These are phyloP conservation scores for Cornus florida DNA, from an alignment of 148 eudicot species.

Conservation along the genomic window DNA sequence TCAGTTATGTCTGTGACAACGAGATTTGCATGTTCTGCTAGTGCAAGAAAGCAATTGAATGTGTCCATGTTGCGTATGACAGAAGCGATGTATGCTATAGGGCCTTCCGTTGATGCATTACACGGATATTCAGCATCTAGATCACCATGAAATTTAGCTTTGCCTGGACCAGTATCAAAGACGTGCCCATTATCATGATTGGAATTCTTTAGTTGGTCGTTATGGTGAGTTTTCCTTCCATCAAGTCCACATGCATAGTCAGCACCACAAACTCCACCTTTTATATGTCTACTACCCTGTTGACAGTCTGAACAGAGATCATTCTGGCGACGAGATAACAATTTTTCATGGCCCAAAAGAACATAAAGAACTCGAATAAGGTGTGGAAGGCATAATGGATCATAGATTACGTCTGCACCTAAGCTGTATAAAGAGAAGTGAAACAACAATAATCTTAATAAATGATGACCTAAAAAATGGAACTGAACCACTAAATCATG, in stretches of 20 bases:
- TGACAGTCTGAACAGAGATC: background rate
- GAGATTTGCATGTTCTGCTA: slow-evolving; percentile 49
- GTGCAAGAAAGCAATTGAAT: slow-evolving; percentile 46
- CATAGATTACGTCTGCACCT: slow-evolving; percentile 89
- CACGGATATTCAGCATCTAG: slow-evolving; percentile 12
- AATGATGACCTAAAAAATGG: background rate
- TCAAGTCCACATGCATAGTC: background rate
- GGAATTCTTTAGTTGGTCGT: background rate
- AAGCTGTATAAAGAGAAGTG: slow-evolving; percentile 44
- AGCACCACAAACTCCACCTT: background rate
- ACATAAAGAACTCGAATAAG: slow-evolving; percentile 61
- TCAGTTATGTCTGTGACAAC: slow-evolving; percentile 58
- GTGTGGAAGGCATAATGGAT: slow-evolving; percentile 82
- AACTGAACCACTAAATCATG: background rate
- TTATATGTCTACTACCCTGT: background rate
- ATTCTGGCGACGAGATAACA: background rate
- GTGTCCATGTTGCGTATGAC: slow-evolving; percentile 79
- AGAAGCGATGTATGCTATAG: slow-evolving; percentile 70
- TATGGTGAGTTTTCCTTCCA: background rate
- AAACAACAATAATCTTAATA: background rate
- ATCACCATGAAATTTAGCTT: slow-evolving; percentile 6
- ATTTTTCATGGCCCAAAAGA: slow-evolving; percentile 38
- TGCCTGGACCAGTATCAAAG: slow-evolving; percentile 9
- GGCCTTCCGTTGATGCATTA: slow-evolving; percentile 33
- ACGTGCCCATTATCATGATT: background rate